These are phyloP conservation scores for Grammothele lineata DNA, from an alignment of 768 basidiomycete species.

Conservation along the genomic window DNA sequence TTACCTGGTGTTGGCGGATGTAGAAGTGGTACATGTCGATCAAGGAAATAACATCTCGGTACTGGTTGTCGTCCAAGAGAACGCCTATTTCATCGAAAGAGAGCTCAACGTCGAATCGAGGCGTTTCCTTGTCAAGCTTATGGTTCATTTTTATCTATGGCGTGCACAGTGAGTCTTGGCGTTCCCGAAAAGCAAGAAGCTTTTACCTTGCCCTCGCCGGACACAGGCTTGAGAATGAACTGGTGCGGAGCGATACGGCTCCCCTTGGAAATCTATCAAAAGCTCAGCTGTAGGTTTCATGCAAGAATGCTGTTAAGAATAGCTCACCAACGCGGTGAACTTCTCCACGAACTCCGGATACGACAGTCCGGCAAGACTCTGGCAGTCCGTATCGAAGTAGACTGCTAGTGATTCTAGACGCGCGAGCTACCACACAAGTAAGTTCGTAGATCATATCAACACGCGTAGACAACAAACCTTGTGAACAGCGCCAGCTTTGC, in stretches of 20 bases:
- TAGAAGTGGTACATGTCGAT: constrained; percentile 98
- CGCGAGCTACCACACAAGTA: constrained; percentile 54
- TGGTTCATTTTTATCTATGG: constrained; percentile 78
- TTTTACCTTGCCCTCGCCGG: constrained; percentile 88
- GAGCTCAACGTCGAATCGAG: constrained; percentile 84
- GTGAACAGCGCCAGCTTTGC: constrained; percentile 80
- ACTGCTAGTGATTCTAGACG: constrained; percentile 82
- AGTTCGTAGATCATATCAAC: background rate
- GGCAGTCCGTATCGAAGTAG: constrained; percentile 93
- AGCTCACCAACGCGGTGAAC: constrained; percentile 70
- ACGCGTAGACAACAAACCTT: constrained; percentile 49
- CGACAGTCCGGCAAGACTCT: constrained; percentile 67
- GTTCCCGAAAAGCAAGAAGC: no score
- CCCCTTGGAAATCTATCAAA: constrained; percentile 46
- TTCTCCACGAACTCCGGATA: constrained; percentile 62
- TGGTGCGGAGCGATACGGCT: constrained; percentile 62
- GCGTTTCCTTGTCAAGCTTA: constrained; percentile 63
- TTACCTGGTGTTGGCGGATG: constrained; percentile 74
- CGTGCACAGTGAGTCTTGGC: background rate
- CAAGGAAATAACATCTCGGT: constrained; percentile 87
- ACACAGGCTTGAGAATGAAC: constrained; percentile 92
- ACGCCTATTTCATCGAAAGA: constrained; percentile 93
- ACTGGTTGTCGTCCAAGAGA: constrained; percentile 89
- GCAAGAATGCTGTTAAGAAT: background rate
- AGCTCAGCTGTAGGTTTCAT: no score